Conservation (phyloP, 148 eudicot genomes). For the Rhododendron henanense region DNA sequence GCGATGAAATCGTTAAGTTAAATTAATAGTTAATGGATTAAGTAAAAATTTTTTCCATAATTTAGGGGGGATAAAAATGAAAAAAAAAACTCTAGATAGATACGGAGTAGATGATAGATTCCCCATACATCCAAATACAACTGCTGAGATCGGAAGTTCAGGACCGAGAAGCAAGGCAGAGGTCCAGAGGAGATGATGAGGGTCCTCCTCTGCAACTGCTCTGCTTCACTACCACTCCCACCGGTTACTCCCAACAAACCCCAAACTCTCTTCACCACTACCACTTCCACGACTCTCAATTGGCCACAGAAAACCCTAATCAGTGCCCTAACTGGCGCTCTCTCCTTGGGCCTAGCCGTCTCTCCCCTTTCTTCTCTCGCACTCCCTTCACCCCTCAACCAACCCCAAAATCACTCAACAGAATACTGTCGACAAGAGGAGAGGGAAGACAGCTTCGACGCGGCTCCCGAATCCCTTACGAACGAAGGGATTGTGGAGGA, state of each 20-base stretch:
- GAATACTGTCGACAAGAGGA: slow-evolving; percentile 43
- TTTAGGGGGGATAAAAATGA: too few species aligned
- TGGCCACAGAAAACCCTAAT: slow-evolving; percentile 31
- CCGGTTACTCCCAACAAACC: background rate
- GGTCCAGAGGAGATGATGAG: slow-evolving; percentile 14
- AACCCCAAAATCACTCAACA: slow-evolving; percentile 2
- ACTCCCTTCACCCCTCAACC: background rate
- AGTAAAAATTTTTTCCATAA: too few species aligned
- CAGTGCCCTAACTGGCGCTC: slow-evolving; percentile 28
- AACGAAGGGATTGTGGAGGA: slow-evolving; percentile 77
- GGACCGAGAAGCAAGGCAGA: background rate
- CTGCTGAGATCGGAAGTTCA: background rate
- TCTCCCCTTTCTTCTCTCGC: slow-evolving; percentile 38
- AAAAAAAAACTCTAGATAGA: too few species aligned
- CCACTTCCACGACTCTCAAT: slow-evolving; percentile 10
- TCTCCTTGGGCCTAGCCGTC: slow-evolving; percentile 37
- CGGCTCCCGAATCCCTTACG: slow-evolving; percentile 24
- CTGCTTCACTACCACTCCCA: slow-evolving; percentile 1
- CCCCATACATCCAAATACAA: background rate
- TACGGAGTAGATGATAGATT: too few species aligned
- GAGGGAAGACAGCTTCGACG: slow-evolving; percentile 17
- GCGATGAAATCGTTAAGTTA: too few species aligned
- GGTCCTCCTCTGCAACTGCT: slow-evolving; percentile 18
- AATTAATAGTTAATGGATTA: too few species aligned
- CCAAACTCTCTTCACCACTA: background rate